phyloP scores from a whole-genome alignment of 2,329 filamentous ascomycete genomes.

The Xylariaceae sp. region DNA sequence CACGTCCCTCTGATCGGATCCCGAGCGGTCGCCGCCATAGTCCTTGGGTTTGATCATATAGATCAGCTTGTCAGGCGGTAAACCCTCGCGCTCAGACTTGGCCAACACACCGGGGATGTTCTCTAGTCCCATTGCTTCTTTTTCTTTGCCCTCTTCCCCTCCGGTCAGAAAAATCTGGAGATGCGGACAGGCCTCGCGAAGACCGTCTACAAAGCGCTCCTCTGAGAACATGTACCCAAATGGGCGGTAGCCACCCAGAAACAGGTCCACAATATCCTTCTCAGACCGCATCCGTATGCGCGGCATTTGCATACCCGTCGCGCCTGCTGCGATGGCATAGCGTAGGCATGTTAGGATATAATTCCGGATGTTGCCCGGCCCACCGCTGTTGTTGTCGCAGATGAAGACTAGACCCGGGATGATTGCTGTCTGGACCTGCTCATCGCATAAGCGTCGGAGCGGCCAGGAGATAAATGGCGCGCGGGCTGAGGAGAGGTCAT shows the following conservation, averaged over 20 bases:
- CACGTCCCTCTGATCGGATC: slow-evolving; percentile 36
- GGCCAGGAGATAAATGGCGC: slow-evolving; percentile 43
- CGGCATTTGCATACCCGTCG: slow-evolving; percentile 41
- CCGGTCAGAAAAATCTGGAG: slow-evolving; percentile 33
- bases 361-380: slow-evolving; percentile 48
- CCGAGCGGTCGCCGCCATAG: slow-evolving; percentile 31
- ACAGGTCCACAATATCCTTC: slow-evolving; percentile 35
- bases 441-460: slow-evolving; percentile 39
- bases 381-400: slow-evolving; percentile 48
- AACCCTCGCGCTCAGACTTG: slow-evolving; percentile 23
- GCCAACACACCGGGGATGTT: slow-evolving; percentile 35
- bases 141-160: neutral
- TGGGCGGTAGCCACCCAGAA: slow-evolving; percentile 30
- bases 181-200: slow-evolving; percentile 37
- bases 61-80: slow-evolving; percentile 20
- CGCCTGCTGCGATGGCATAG: slow-evolving; percentile 45
- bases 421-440: slow-evolving; percentile 28
- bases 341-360: slow-evolving; percentile 47
- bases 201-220: slow-evolving; percentile 36
- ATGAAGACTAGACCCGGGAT: slow-evolving; percentile 40
- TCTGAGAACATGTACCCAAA: slow-evolving; percentile 45
- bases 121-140: slow-evolving; percentile 18
- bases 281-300: slow-evolving; percentile 38
- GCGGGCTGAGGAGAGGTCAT: slow-evolving; percentile 35
- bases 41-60: slow-evolving; percentile 37